phyloP scores from a whole-genome alignment of 441 rosid species.

The Viola pubescens region DNA sequence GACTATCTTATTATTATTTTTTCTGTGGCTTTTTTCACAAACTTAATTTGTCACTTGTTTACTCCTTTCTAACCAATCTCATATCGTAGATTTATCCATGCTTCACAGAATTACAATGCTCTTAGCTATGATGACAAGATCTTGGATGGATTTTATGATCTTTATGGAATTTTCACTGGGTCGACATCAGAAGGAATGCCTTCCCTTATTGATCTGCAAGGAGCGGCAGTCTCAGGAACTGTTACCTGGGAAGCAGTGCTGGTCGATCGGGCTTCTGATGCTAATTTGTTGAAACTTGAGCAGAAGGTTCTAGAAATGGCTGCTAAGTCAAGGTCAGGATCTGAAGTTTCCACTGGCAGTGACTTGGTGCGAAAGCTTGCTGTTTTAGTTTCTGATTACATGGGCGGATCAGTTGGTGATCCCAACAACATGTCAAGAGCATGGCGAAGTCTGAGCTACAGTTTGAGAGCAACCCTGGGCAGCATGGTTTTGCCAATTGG shows the following conservation, averaged over 20 bases:
- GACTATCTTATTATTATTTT: not conserved
- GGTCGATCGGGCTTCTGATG: conserved; percentile 79
- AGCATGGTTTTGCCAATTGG: conserved; percentile 98
- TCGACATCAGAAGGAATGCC: conserved; percentile 74
- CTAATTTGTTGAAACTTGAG: conserved; percentile 72
- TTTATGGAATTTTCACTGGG: conserved; percentile 59
- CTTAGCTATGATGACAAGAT: conserved; percentile 95
- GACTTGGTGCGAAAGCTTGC: conserved; percentile 65
- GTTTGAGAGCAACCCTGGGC: conserved; percentile 80
- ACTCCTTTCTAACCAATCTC: conserved; percentile 47
- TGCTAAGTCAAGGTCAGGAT: conserved; percentile 41
- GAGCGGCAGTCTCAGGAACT: conserved; percentile 49
- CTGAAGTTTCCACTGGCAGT: conserved; percentile 31
- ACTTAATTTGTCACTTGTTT: conserved; percentile 22
- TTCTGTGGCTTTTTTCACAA: conserved; percentile 15
- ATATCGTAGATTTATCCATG: conserved; percentile 57
- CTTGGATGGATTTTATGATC: conserved; percentile 90
- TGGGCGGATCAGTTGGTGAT: conserved; percentile 91
- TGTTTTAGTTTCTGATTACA: conserved; percentile 67
- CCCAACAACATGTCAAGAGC: conserved; percentile 66
- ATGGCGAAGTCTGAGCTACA: conserved; percentile 68
- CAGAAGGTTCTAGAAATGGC: conserved; percentile 58
- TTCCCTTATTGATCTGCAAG: conserved; percentile 84
- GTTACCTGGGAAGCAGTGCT: conserved; percentile 86
- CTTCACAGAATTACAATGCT: conserved; percentile 85